A percentile compares a stretch with the other conserved stretches of the same genome.
These are phyloP conservation scores for Debaryomyces tyrocola DNA, from an alignment of 805 yeast species.

Conservation along the genomic window DNA sequence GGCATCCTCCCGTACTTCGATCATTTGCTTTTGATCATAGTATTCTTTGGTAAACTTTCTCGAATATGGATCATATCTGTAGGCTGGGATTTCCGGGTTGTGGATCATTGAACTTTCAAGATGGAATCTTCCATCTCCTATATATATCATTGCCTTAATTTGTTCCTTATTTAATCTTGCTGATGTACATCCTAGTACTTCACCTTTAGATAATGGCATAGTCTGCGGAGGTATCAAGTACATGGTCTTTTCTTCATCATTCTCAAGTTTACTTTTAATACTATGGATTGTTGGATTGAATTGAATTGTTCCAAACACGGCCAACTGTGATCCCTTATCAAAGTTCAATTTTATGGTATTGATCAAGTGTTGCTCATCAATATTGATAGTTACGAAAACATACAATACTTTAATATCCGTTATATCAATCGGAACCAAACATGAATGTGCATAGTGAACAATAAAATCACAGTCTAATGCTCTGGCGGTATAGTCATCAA, in stretches of 20 bases:
- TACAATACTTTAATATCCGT: conserved; percentile 91
- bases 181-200: conserved; percentile 94
- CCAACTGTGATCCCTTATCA: conserved; percentile 60
- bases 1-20: conserved; percentile 71
- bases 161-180: conserved; percentile 68
- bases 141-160: conserved; percentile 78
- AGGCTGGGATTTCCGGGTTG: conserved; percentile 90
- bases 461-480: conserved; percentile 91
- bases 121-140: conserved; percentile 97
- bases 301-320: conserved; percentile 93
- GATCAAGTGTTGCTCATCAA: conserved; percentile 79
- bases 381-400: conserved; percentile 89
- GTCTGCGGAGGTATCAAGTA: conserved; percentile 85
- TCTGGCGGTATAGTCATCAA: conserved; percentile 93
- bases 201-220: conserved; percentile 91
- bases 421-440: conserved; percentile 92
- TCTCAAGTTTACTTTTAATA: conserved; percentile 58
- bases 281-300: conserved; percentile 93
- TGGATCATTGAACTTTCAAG: conserved; percentile 96
- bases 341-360: conserved; percentile 77
- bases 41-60: conserved; percentile 86
- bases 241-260: conserved; percentile 49
- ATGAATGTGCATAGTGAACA: conserved; percentile 96
- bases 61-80: conserved; percentile 91
- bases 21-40: conserved; percentile 85